Evolutionary conservation across 805 yeast genomes (phyloP).

Genomic region (Hanseniaspora osmophila): DNA sequence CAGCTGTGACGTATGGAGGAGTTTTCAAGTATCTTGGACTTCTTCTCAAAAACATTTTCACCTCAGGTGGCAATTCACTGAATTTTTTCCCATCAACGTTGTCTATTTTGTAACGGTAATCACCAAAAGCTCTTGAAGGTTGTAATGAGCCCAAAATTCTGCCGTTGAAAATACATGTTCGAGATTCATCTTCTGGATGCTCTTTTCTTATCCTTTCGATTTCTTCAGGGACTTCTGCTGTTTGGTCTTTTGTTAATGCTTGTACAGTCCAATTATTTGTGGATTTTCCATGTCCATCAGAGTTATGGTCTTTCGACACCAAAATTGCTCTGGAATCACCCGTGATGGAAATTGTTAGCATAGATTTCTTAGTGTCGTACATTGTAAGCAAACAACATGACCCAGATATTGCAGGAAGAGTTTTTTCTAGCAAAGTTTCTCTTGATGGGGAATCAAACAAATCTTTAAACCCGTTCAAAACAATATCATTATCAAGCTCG

Average conservation of each 20-base stretch:
- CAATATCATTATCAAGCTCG: conserved; percentile 76
- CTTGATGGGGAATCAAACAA: conserved; percentile 55
- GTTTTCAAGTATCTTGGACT: conserved; percentile 58
- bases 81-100: conserved; percentile 28
- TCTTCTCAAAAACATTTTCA: conserved; percentile 70
- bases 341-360: conserved; percentile 80
- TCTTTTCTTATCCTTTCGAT: conserved; percentile 69
- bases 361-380: conserved; percentile 61
- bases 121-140: conserved; percentile 95
- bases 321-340: conserved; percentile 90
- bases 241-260: conserved; percentile 80
- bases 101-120: conserved; percentile 82
- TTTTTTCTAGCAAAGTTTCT: conserved; percentile 38
- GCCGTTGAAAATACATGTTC: conserved; percentile 65
- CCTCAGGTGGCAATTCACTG: conserved; percentile 56
- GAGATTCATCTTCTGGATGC: conserved; percentile 73
- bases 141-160: conserved; percentile 86
- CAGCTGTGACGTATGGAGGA: conserved; percentile 96
- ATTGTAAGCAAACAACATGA: conserved; percentile 83
- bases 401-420: conserved; percentile 90
- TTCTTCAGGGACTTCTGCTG: conserved; percentile 83
- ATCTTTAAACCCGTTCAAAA: conserved; percentile 54
- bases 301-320: background rate
- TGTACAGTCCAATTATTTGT: conserved; percentile 62
- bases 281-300: background rate